Conservation (phyloP, 116 monocot genomes). For the Posidonia oceanica region DNA sequence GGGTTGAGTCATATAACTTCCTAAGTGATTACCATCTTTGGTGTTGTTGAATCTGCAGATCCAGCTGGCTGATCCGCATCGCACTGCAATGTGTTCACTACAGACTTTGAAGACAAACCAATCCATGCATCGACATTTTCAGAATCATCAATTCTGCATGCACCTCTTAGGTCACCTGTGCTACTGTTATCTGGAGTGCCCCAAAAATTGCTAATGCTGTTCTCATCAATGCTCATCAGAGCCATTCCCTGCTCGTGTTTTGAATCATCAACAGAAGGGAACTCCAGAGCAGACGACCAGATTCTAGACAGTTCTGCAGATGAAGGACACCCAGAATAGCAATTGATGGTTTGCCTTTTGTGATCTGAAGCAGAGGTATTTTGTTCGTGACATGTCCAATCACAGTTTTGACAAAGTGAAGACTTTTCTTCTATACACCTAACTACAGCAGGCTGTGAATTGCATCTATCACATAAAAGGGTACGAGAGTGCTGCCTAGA, state of each 20-base stretch:
- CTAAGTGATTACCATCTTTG: slow-evolving; percentile 17
- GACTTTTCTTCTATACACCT: slow-evolving; percentile 48
- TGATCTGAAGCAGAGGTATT: slow-evolving; percentile 23
- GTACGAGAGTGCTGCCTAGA: slow-evolving; percentile 62
- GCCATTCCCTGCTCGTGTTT: slow-evolving; percentile 45
- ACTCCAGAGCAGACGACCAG: slow-evolving; percentile 63
- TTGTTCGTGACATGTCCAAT: slow-evolving; percentile 25
- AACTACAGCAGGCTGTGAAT: slow-evolving; percentile 41
- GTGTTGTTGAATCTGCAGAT: slow-evolving; percentile 24
- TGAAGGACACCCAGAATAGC: slow-evolving; percentile 62
- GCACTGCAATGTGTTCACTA: slow-evolving; percentile 11
- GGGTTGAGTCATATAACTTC: no score
- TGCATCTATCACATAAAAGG: slow-evolving; percentile 60
- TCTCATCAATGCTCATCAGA: slow-evolving; percentile 78
- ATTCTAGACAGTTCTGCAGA: slow-evolving; percentile 50
- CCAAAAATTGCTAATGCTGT: slow-evolving; percentile 31
- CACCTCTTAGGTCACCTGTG: slow-evolving; percentile 11
- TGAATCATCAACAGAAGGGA: slow-evolving; percentile 24
- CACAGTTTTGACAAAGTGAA: slow-evolving; percentile 73
- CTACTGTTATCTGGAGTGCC: slow-evolving; percentile 18
- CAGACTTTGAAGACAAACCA: slow-evolving; percentile 36
- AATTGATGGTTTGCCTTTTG: slow-evolving; percentile 30
- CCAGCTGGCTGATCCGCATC: slow-evolving; percentile 30
- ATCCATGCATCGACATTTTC: slow-evolving; percentile 34
- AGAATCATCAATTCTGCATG: slow-evolving; percentile 15